phyloP scores from a whole-genome alignment of 257 asterid species.

The Jasminum sambac region DNA sequence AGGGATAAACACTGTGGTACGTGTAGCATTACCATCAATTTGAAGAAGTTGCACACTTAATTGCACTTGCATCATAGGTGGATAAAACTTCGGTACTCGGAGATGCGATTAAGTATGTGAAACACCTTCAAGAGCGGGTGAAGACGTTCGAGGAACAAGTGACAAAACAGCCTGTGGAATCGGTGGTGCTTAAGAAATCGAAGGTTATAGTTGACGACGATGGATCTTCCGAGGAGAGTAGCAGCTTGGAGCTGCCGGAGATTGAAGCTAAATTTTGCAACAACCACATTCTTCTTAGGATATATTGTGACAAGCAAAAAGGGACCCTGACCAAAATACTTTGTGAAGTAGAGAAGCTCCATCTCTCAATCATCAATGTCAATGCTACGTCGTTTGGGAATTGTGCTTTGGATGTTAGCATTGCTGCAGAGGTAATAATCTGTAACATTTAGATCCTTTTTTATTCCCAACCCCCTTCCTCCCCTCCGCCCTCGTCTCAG shows the following conservation, averaged over 20 bases:
- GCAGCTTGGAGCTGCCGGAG: conserved; percentile 24
- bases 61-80: no score
- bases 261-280: conserved; percentile 31
- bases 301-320: conserved; percentile 25
- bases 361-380: conserved; percentile 23
- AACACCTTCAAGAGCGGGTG: conserved; percentile 40
- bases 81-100: conserved; percentile 44
- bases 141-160: conserved; percentile 34
- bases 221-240: conserved; percentile 27
- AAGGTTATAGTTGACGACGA: conserved; percentile 25
- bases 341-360: conserved; percentile 24
- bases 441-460: neutral
- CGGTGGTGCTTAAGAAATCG: conserved; percentile 30
- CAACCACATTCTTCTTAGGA: conserved; percentile 25
- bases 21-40: no score
- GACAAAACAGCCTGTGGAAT: conserved; percentile 14
- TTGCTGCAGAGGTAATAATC: conserved; percentile 29
- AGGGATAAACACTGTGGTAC: no score
- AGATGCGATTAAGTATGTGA: conserved; percentile 35
- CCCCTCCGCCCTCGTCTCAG: no score
- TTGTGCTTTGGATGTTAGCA: conserved; percentile 22
- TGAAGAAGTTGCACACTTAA: no score
- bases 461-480: no score
- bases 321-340: conserved; percentile 20
- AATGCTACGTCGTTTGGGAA: conserved; percentile 28